Base-by-base conservation (phyloP, 2,329 filamentous ascomycete genomes). In the Diaporthe sp. region DNA sequence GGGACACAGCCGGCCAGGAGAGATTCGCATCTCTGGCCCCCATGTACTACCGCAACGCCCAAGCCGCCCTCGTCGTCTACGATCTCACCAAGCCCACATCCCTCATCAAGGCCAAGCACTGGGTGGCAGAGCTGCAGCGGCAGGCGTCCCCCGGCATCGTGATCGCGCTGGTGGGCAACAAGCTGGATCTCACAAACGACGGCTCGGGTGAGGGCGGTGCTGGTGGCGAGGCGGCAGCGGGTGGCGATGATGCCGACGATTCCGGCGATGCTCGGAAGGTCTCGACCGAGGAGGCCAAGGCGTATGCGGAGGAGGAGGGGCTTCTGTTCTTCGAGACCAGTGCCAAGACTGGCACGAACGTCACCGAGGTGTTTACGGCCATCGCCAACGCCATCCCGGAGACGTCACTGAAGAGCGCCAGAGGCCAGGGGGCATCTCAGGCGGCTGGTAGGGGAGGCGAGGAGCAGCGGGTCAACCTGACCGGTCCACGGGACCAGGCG, bases 11-110 rank as follows among this genome's bases (percentile, higher is more conserved):
- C 58, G 96, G 96, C 83, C 96, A 99, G 86, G 96, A 99, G 88
- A 95, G 96, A 78, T 99, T 98, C 83, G 96, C 96, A 80, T 97
- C 94, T 71, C 92, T 98, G 77, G 97, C 97, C 71, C 97, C 96
- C 81, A 98, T 98, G 97, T 99, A 99, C 90, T 98, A 98, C 89
- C 95, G 96, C 86, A 98, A 99, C 84, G 97, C 97, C 71, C 96
- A 98, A 87, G 95, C 96, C 78, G 97, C 97, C 19, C 94, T 99
- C 79, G 96, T 99, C 77, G 96, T 98, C 84, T 99, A 98, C 91
- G 96, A 99, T 84, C 93, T 99, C 81, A 99, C 97, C 78, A 98
- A 98, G 86, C 94, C 96, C 58, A 97, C 95, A 68, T 98, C 95
- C 65, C 92, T 99, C 80, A 92, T 95, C 85, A 98, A 99, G 88